These are phyloP conservation scores for Pulveroboletus sp. DNA, from an alignment of 768 basidiomycete genomes.

Conservation along the genomic window DNA sequence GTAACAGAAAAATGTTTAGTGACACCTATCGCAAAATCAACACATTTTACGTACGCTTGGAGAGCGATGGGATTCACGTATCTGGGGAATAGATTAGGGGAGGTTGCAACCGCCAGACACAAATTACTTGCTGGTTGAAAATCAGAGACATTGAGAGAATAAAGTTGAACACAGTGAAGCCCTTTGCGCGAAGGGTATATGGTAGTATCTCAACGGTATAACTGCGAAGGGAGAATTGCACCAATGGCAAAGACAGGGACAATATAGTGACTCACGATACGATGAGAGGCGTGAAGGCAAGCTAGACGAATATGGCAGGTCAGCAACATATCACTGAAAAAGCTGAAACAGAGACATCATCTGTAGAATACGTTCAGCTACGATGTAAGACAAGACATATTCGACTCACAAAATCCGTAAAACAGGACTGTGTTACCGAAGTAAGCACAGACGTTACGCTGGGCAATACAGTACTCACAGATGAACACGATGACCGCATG, in stretches of 20 bases:
- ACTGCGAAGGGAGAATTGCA: constrained; percentile 3
- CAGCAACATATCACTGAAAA: not conserved
- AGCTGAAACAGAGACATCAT: constrained; percentile 26
- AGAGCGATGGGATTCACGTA: constrained; percentile 37
- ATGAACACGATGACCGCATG: constrained; percentile 46
- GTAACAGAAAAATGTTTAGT: not conserved
- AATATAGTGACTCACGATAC: constrained; percentile 24
- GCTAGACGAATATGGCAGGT: constrained; percentile 9
- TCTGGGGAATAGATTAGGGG: constrained; percentile 13
- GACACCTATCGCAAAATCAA: not conserved
- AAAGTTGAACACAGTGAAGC: constrained; percentile 37
- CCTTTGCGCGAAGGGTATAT: constrained; percentile 38
- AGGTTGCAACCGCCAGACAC: constrained; percentile 18
- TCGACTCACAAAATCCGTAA: constrained; percentile 34
- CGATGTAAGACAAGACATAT: not conserved
- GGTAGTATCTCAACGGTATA: constrained; percentile 44
- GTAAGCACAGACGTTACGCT: not conserved
- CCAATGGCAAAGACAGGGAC: not conserved
- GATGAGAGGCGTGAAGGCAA: constrained; percentile 40
- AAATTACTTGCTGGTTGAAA: constrained; percentile 38
- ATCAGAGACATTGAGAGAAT: constrained; percentile 36
- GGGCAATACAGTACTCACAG: constrained; percentile 25
- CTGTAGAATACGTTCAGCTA: constrained; percentile 4
- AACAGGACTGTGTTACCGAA: constrained; percentile 28
- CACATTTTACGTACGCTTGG: constrained; percentile 10